phyloP scores from a whole-genome alignment of 805 yeast genomes.

The Cyberlindnera subsufficiens region DNA sequence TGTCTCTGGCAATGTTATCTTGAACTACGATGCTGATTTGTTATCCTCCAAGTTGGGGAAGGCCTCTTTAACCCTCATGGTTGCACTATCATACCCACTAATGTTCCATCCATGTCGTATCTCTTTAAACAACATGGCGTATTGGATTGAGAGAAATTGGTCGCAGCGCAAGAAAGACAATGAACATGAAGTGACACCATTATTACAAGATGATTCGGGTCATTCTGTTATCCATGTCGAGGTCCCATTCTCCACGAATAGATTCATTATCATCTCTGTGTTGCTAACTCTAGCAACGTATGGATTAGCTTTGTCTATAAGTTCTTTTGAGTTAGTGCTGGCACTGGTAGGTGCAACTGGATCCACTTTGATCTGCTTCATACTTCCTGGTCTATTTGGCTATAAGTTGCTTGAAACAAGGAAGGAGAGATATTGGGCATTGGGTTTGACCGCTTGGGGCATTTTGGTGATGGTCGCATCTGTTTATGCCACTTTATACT shows the following conservation, averaged over 20 bases:
- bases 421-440: slow-evolving; percentile 40
- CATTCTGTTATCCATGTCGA: slow-evolving; percentile 13
- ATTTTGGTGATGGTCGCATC: slow-evolving; percentile 65
- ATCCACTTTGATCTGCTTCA: slow-evolving; percentile 72
- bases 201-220: slow-evolving; percentile 12
- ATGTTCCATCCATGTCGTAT: slow-evolving; percentile 80
- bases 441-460: slow-evolving; percentile 64
- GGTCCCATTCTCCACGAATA: slow-evolving; percentile 41
- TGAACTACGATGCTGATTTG: slow-evolving; percentile 56
- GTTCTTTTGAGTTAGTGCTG: slow-evolving; percentile 61
- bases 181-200: slow-evolving; percentile 7
- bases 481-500: slow-evolving; percentile 32
- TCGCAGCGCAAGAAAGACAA: neutral
- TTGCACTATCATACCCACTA: slow-evolving; percentile 68
- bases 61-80: slow-evolving; percentile 62
- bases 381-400: slow-evolving; percentile 75
- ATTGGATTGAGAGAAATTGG: slow-evolving; percentile 33
- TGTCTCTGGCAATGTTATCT: slow-evolving; percentile 60
- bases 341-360: slow-evolving; percentile 82
- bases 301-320: slow-evolving; percentile 48
- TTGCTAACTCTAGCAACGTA: slow-evolving; percentile 43
- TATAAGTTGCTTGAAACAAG: slow-evolving; percentile 35
- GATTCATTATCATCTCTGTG: slow-evolving; percentile 45
- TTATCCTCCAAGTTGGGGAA: slow-evolving; percentile 48
- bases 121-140: slow-evolving; percentile 59